These are phyloP conservation scores for Lentinula sp. DNA, from an alignment of 768 basidiomycete genomes.

Conservation along the genomic window DNA sequence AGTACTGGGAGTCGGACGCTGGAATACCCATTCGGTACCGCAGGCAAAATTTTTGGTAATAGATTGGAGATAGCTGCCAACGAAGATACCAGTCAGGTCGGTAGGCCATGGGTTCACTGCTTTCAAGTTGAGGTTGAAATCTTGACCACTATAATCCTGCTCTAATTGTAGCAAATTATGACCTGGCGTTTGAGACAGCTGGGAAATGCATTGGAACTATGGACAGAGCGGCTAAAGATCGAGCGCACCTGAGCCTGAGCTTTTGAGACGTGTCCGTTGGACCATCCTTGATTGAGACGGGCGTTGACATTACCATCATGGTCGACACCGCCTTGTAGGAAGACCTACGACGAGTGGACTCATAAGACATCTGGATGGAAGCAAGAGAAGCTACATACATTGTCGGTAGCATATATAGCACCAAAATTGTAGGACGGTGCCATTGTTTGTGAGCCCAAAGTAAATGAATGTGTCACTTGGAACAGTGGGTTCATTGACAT, in stretches of 20 bases:
- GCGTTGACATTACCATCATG: constrained; percentile 88
- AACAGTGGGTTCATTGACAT: constrained; percentile 93
- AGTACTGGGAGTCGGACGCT: constrained; percentile 68
- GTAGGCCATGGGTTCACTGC: constrained; percentile 86
- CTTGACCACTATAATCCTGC: constrained; percentile 87
- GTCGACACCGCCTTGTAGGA: constrained; percentile 92
- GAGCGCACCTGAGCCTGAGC: constrained; percentile 74
- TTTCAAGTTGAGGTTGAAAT: constrained; percentile 83
- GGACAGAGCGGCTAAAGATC: not conserved
- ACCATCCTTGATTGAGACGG: constrained; percentile 89
- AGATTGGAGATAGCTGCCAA: constrained; percentile 90
- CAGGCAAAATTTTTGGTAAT: constrained; percentile 85
- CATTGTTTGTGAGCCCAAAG: constrained; percentile 78
- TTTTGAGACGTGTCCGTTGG: constrained; percentile 71
- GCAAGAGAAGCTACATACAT: constrained; percentile 35
- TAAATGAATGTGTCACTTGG: constrained; percentile 96
- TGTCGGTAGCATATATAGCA: constrained; percentile 82
- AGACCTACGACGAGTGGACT: constrained; percentile 47
- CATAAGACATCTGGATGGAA: not conserved
- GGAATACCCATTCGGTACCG: constrained; percentile 80
- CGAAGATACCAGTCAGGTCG: constrained; percentile 87
- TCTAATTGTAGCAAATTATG: constrained; percentile 93
- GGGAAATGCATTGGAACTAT: constrained; percentile 5
- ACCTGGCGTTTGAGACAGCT: constrained; percentile 72
- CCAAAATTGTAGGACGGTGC: constrained; percentile 93